Base-by-base conservation (phyloP, 129 eudicot genomes). In the Scalesia atractyloides region DNA sequence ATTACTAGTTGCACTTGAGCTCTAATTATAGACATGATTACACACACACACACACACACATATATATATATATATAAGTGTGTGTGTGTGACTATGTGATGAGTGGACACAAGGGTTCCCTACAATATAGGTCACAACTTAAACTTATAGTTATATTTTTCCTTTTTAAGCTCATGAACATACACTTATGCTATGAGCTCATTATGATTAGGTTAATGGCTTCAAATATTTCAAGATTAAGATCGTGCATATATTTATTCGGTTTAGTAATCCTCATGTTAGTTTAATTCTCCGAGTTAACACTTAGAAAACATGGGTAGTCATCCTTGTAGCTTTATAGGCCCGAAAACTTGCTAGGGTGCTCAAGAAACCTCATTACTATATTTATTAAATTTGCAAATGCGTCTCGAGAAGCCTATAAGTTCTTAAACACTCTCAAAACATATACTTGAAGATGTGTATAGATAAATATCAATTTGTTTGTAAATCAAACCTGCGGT, bases 81-180 rank as follows among this genome's bases (percentile, higher is more conserved):
- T 16, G 59, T 17, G 19, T 17, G 16, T 5, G 12, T 17, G 12
- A 52, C 17, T 52, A 52, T 52, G 59, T 52, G 59, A 52, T 17
- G 59, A 52, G 59, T 52, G 26, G 58, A n/a, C 58, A 52, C 58
- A 52, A 52, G 58, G 58, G 58, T 52, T 52, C 58, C 24, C 58
- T 52, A 52, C 58, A 52, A 52, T 52, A 52, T 52, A n/a, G 3
- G 12, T 52, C 59, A 17, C 59, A 52, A 52, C 59, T 50, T 52
- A 9, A 52, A 16, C 59, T 17, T 52, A 17, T 16, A 52, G 18
- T 52, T 17, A 17, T 52, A 8, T 17, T 52, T 7, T 17, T 52
- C 59, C 59, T 57, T 53, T 49, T 24, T 48, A 26, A 49, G 47
- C 1, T 49, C 41, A 37, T 39, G n/a, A 66, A 44, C 14, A 57